phyloP scores from a whole-genome alignment of 768 basidiomycete genomes.

The Royoungia palumana region DNA sequence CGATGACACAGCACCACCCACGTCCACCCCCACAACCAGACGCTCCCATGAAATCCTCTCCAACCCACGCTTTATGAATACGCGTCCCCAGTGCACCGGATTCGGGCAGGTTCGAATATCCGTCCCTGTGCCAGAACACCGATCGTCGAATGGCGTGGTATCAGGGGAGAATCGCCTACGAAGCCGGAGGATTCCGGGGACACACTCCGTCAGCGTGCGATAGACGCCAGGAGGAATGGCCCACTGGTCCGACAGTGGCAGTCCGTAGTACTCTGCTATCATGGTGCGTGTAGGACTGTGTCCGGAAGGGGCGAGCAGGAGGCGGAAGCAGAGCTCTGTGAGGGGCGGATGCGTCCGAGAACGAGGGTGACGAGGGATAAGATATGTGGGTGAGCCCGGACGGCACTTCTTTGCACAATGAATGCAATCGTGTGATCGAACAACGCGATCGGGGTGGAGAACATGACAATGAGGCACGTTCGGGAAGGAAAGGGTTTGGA shows the following conservation, averaged over 20 bases:
- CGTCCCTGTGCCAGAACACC: conserved; percentile 12
- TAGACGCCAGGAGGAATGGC: too few species aligned
- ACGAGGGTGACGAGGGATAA: conserved; percentile 21
- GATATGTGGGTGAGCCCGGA: not conserved
- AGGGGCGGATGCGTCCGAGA: conserved; percentile 28
- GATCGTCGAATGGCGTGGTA: not conserved
- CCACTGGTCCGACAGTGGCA: conserved; percentile 55
- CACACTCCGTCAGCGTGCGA: conserved; percentile 27
- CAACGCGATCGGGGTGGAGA: conserved; percentile 9
- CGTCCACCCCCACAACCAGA: conserved; percentile 46
- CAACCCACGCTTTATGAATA: conserved; percentile 58
- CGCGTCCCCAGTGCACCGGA: conserved; percentile 29
- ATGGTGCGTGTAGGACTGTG: conserved; percentile 5
- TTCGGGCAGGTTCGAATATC: conserved; percentile 49
- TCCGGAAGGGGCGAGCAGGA: conserved; percentile 31
- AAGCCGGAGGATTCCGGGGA: conserved; percentile 31
- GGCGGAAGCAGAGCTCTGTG: conserved; percentile 38
- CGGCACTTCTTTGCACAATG: conserved; percentile 7
- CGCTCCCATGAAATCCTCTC: conserved; percentile 66
- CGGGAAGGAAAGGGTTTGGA: conserved; percentile 57
- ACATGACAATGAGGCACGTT: conserved; percentile 23
- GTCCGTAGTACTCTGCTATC: conserved; percentile 46
- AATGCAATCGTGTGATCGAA: conserved; percentile 9
- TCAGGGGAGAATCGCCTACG: conserved; percentile 22
- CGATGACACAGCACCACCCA: conserved; percentile 55